These are phyloP conservation scores for Sinapis alba DNA, from an alignment of 441 rosid genomes.

Conservation along the genomic window DNA sequence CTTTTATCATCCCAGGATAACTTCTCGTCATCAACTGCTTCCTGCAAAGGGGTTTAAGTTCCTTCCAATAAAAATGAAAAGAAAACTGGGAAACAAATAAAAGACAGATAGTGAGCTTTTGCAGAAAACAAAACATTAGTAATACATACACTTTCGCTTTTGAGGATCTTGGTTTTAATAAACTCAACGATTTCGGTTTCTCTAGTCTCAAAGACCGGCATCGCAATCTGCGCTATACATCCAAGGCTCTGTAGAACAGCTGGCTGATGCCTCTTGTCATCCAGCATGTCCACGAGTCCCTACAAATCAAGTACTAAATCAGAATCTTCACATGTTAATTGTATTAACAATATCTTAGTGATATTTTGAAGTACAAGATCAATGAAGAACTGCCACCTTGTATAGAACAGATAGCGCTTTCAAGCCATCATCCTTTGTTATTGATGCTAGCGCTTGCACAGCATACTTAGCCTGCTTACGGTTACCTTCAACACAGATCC, in stretches of 20 bases:
- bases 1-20: slow-evolving; percentile 84
- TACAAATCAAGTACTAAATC: slow-evolving; percentile 47
- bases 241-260: slow-evolving; percentile 97
- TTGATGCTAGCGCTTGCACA: slow-evolving; percentile 98
- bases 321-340: slow-evolving; percentile 37
- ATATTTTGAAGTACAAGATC: slow-evolving; percentile 11
- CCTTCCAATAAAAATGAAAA: slow-evolving; percentile 23
- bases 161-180: slow-evolving; percentile 77
- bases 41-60: slow-evolving; percentile 53
- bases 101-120: slow-evolving; percentile 16
- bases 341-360: neutral
- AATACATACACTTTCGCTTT: slow-evolving; percentile 59
- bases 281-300: slow-evolving; percentile 97
- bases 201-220: slow-evolving; percentile 98
- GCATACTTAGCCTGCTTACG: slow-evolving; percentile 98
- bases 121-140: slow-evolving; percentile 38
- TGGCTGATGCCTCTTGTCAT: slow-evolving; percentile 84
- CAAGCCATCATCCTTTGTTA: slow-evolving; percentile 98
- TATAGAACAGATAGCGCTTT: slow-evolving; percentile 97
- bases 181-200: slow-evolving; percentile 87
- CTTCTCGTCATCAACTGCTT: slow-evolving; percentile 52
- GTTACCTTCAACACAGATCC: slow-evolving; percentile 95
- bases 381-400: slow-evolving; percentile 56
- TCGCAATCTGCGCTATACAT: slow-evolving; percentile 98
- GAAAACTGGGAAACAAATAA: slow-evolving; percentile 8